These are phyloP conservation scores for Fagopyrum tataricum DNA, from an alignment of 148 eudicot genomes.

Conservation along the genomic window DNA sequence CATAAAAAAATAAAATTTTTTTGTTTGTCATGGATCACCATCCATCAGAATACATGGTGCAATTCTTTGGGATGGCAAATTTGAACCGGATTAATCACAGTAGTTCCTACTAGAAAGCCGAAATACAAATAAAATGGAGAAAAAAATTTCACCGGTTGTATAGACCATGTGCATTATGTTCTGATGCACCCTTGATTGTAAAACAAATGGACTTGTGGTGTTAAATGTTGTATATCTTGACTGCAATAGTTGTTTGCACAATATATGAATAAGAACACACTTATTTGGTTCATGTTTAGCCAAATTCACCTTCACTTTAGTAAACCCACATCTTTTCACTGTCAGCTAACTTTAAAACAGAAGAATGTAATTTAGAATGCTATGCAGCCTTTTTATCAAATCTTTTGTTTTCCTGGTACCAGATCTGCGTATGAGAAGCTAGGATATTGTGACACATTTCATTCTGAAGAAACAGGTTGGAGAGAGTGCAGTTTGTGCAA, in stretches of 20 bases:
- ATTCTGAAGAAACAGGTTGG: conserved; percentile 84
- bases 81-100: not conserved
- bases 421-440: conserved; percentile 74
- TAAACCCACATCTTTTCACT: not conserved
- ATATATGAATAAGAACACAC: not conserved
- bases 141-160: not conserved
- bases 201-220: not conserved
- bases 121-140: not conserved
- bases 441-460: conserved; percentile 72
- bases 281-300: not conserved
- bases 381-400: not conserved
- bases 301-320: not conserved
- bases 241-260: not conserved
- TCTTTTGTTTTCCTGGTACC: conserved; percentile 1
- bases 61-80: not conserved
- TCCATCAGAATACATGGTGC: conserved; percentile 1
- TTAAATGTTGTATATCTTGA: not conserved
- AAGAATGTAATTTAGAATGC: not conserved
- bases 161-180: not conserved
- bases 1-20: too few relatives aligned
- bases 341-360: not conserved
- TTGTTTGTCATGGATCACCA: not conserved
- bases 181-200: not conserved
- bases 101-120: not conserved
- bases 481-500: conserved; percentile 84